Evolutionary conservation across 192 early-diverging fungal genomes (phyloP).

Genomic region (Mortierella antarctica): DNA sequence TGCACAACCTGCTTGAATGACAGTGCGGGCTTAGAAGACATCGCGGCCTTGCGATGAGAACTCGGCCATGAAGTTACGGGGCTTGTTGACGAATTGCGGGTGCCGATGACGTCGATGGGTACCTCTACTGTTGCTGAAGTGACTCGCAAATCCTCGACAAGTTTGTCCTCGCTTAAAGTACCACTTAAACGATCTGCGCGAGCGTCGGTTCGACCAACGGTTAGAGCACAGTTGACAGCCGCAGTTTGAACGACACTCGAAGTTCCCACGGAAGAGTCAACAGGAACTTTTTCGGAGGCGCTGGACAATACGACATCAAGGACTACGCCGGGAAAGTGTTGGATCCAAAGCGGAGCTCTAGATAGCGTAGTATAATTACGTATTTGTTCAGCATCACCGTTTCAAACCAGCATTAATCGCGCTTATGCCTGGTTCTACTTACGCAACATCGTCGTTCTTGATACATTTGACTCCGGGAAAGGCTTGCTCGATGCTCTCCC

Average conservation of each 20-base stretch:
- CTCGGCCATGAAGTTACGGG: too few species aligned
- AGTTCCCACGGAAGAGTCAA: not conserved
- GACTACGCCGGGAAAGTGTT: slow-evolving; percentile 16
- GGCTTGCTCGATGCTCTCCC: slow-evolving; percentile 25
- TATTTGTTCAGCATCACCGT: not conserved
- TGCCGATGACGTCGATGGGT: too few species aligned
- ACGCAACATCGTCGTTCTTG: not conserved
- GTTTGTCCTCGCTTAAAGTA: too few species aligned
- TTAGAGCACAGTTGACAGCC: too few species aligned
- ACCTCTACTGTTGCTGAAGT: too few species aligned
- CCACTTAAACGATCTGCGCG: too few species aligned
- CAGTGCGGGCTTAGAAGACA: not conserved
- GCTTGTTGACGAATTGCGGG: too few species aligned
- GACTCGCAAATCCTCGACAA: too few species aligned
- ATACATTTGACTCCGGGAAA: slow-evolving; percentile 11
- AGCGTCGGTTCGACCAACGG: too few species aligned
- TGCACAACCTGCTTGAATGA: slow-evolving; percentile 12
- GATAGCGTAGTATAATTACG: not conserved
- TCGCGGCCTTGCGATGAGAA: not conserved
- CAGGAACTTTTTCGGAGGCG: not conserved
- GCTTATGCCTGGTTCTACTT: not conserved
- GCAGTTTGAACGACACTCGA: too few species aligned
- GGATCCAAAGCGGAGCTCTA: slow-evolving; percentile 15
- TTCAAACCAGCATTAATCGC: not conserved
- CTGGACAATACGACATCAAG: slow-evolving; percentile 14